Conservation (phyloP, 805 yeast genomes). For the Saturnispora halmiae region DNA sequence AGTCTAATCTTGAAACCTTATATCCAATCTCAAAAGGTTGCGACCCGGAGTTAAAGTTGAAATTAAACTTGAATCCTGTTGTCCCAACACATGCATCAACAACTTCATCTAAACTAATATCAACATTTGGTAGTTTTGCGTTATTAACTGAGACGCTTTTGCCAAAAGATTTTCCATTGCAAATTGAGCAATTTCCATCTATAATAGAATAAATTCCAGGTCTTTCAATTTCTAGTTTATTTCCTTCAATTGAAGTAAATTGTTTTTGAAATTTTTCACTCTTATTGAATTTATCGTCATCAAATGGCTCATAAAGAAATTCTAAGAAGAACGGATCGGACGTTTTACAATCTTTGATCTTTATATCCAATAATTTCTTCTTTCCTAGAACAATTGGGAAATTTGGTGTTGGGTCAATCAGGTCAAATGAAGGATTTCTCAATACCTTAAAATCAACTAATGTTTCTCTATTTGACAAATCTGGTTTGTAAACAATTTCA, state of each 20-base stretch:
- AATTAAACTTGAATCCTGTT: conserved; percentile 62
- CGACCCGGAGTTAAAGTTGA: conserved; percentile 59
- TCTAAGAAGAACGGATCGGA: conserved; percentile 32
- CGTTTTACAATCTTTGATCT: conserved; percentile 32
- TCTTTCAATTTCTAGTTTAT: conserved; percentile 31
- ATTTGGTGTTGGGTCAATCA: conserved; percentile 30
- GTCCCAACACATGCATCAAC: conserved; percentile 88
- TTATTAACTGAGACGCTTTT: conserved; percentile 39
- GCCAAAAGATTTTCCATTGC: conserved; percentile 62
- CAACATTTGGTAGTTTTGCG: conserved; percentile 34
- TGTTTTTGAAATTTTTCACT: conserved; percentile 16
- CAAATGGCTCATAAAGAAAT: conserved; percentile 28
- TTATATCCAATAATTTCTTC: conserved; percentile 27
- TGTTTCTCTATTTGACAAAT: conserved; percentile 30
- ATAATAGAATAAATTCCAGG: conserved; percentile 63
- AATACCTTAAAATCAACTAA: conserved; percentile 43
- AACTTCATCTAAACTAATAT: conserved; percentile 47
- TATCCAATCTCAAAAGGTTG: conserved; percentile 72
- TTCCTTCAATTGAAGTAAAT: conserved; percentile 19
- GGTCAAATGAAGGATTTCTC: conserved; percentile 43
- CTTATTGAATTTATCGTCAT: conserved; percentile 8
- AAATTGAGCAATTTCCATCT: conserved; percentile 47
- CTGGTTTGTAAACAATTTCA: conserved; percentile 34
- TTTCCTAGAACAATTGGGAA: conserved; percentile 26
- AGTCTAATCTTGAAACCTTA: conserved; percentile 45